Evolutionary conservation across 257 asterid genomes (phyloP).

Genomic region (Solanum pimpinellifolium): DNA sequence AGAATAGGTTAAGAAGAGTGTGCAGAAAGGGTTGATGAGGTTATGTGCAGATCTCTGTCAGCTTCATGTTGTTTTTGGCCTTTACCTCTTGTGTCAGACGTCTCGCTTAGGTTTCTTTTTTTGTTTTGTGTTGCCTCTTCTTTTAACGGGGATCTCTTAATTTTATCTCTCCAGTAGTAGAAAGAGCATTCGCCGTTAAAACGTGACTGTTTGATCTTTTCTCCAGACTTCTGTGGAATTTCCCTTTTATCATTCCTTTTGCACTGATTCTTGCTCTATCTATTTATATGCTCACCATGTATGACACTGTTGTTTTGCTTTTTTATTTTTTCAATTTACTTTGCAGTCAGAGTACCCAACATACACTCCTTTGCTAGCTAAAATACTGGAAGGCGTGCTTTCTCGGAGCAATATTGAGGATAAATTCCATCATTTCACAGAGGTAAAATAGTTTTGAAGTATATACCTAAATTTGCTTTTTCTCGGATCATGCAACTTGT

Average conservation of each 20-base stretch:
- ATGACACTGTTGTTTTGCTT: not conserved
- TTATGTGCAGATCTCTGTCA: not conserved
- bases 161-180: not conserved
- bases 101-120: not conserved
- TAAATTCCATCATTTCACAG: slow-evolving; percentile 54
- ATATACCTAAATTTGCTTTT: not conserved
- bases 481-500: not conserved
- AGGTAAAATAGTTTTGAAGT: slow-evolving; percentile 32
- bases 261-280: not conserved
- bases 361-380: slow-evolving; percentile 84
- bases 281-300: not conserved
- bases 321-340: not conserved
- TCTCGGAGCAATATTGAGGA: slow-evolving; percentile 48
- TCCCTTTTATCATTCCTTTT: not conserved
- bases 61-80: not conserved
- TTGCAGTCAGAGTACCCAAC: slow-evolving; percentile 83
- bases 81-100: not conserved
- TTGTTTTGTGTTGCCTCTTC: not conserved
- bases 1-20: not conserved
- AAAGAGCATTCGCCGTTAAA: not conserved
- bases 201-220: not conserved
- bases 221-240: not conserved
- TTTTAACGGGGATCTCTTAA: not conserved
- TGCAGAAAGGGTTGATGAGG: not conserved
- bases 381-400: slow-evolving; percentile 70